Evolutionary conservation across 805 yeast genomes (phyloP), one percentile per base, ranked within the genome.

Genomic region (Sugiyamaella smithiae): DNA sequence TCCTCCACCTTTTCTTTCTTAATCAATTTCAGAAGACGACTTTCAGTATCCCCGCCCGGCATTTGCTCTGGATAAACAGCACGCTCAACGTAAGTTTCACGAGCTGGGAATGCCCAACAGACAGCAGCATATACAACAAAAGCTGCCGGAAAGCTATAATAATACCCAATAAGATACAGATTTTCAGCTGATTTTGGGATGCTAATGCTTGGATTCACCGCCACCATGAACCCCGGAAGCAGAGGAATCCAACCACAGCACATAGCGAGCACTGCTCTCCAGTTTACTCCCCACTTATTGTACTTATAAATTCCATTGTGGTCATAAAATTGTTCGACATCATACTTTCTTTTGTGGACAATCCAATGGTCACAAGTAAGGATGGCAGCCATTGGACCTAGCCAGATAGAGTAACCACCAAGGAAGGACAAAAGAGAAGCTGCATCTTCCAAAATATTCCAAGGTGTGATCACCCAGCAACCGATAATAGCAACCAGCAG

Each of bases 231-330:
- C 8, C 53, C 53, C 11, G 53, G 53, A 38, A 50, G 14, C 23
- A 45, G 45, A 17, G 43, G 49, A 4, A 49, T 43, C 17, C 46
- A 40, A 25, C 50, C 51, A 25, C 54, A 47, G 14, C 54, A 5
- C 45, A 67, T 72, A 5, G 74, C 67, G 11, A 64, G 50, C 9
- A 73, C 48, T 4, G 72, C 71, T 54, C 74, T 64, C 67, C 69
- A 70, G 60, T 76, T 74, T 50, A 71, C 33, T 5, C 81, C 81
- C 60, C 66, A 62, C 26, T 37, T 37, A 58, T 65, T 61, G 62
- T 71, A 72, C 65, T 70, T 71, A 58, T 74, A 78, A 45, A 75
- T 47, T 4, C 53, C 53, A 29, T 46, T 29, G 16, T 40, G 47
- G 19, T 46, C 40, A 25, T 50, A 50, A 14, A 40, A 42, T 22